These are phyloP conservation scores for Xylaria hypoxylon DNA, from an alignment of 2,329 filamentous ascomycete genomes.

Conservation along the genomic window DNA sequence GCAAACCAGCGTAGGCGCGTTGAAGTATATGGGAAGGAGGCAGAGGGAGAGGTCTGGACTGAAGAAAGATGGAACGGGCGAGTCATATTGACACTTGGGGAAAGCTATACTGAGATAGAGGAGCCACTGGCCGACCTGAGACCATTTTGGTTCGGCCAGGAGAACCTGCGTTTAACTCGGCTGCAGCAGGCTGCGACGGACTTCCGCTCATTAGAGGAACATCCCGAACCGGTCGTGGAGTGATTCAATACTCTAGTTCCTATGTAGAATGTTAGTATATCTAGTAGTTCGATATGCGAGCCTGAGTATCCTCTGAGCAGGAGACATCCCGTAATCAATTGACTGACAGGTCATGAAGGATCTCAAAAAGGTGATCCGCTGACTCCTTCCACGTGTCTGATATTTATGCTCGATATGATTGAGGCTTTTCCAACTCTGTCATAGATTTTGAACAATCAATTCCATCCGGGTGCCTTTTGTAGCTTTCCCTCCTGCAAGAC, in stretches of 20 bases:
- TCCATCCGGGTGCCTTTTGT: too few relatives aligned
- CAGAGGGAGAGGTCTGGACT: conserved; percentile 25
- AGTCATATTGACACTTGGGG: conserved; percentile 52
- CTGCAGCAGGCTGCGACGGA: conserved; percentile 46
- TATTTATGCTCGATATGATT: too few relatives aligned
- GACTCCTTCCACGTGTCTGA: too few relatives aligned
- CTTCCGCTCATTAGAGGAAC: conserved; percentile 7
- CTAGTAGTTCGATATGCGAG: not conserved
- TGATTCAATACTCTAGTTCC: not conserved
- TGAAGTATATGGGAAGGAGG: conserved; percentile 54
- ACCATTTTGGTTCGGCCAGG: conserved; percentile 50
- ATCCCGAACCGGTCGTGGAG: not conserved
- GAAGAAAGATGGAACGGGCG: conserved; percentile 52
- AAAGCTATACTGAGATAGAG: conserved; percentile 54
- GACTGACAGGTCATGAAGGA: too few relatives aligned
- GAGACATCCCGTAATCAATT: not conserved
- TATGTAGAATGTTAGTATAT: not conserved
- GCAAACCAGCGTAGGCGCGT: conserved; percentile 51
- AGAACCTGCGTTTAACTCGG: conserved; percentile 47
- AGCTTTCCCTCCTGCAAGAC: too few relatives aligned
- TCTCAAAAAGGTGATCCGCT: too few relatives aligned
- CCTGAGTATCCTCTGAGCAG: not conserved
- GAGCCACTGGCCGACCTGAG: conserved; percentile 43
- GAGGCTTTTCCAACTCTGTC: too few relatives aligned
- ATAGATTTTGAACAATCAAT: too few relatives aligned